Conservation (phyloP, 2,329 filamentous ascomycete genomes). For the Botryotinia globosa region DNA sequence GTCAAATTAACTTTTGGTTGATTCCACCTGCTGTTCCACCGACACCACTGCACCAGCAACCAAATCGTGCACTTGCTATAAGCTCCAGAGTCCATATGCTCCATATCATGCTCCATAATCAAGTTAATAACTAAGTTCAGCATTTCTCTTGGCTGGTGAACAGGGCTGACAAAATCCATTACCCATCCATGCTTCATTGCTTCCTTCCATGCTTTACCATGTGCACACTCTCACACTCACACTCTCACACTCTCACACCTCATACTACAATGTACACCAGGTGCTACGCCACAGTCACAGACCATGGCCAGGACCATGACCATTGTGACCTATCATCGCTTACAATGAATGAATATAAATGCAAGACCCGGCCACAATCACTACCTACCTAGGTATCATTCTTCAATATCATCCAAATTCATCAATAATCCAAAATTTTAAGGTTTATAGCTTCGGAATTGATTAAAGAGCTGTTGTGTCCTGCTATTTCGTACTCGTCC, state of each 20-base stretch:
- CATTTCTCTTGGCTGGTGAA: not conserved
- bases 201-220: not conserved
- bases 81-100: not conserved
- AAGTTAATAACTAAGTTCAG: too few relatives aligned
- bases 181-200: not conserved
- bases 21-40: not conserved
- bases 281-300: slow-evolving; percentile 19
- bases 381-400: too few relatives aligned
- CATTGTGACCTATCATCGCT: slow-evolving; percentile 4
- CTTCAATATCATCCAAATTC: too few relatives aligned
- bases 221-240: not conserved
- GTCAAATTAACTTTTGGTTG: not conserved
- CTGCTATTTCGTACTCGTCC: not conserved
- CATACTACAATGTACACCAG: not conserved
- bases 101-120: not conserved
- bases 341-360: not conserved
- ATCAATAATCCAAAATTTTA: slow-evolving; percentile 3
- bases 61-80: not conserved
- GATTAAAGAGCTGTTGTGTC: slow-evolving; percentile 4
- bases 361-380: not conserved
- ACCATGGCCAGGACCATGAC: too few relatives aligned
- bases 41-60: too few relatives aligned
- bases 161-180: slow-evolving; percentile 11
- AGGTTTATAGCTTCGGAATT: not conserved
- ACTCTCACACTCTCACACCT: not conserved